Evolutionary conservation across 352 stramenopile genomes (phyloP), one percentile per base, ranked within the genome.

Genomic region (Phytophthora fragariaefolia): DNA sequence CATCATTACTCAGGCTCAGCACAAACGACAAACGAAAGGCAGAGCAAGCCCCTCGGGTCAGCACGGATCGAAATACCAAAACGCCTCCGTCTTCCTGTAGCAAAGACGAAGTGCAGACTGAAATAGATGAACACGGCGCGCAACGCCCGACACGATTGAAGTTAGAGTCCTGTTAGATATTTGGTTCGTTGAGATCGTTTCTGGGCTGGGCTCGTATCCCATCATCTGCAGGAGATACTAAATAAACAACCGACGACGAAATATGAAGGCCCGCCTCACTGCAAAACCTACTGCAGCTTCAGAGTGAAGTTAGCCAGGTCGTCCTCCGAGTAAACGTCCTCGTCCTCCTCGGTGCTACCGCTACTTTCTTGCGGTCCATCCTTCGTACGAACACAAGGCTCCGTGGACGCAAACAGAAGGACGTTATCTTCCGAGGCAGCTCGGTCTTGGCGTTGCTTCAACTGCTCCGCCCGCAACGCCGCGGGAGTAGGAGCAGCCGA

Each of bases 221-320:
- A 26, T 26, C n/a, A 49, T 27, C n/a, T 15, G 9, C 36, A 38
- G 52, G 52, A 59, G 15, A 24, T 54, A 66, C 66, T 71, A 75
- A 71, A 75, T 71, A 75, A 74, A 66, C 49, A 53, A 71, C 34
- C 54, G 20, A 46, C 38, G 43, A 63, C 51, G 50, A 66, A 67
- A 60, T 56, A 66, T 36, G 43, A 58, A 55, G 42, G 34, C 27
- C 38, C 28, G 30, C 9, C n/a, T 45, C 24, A 52, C 48, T 57
- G 17, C 10, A 27, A 20, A 42, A 43, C 17, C 28, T 64, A 69
- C 23, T 62, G 46, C 18, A 93, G 62, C 69, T 87, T 75, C 46
- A 93, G 80, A 20, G 75, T 93, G 61, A 93, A 93, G 64, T 91
- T 90, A 40, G 80, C 85, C 53, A 93, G 66, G 52, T 92, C 85